Base-by-base conservation (phyloP, 805 yeast species). In the Martiniozyma abietophila region DNA sequence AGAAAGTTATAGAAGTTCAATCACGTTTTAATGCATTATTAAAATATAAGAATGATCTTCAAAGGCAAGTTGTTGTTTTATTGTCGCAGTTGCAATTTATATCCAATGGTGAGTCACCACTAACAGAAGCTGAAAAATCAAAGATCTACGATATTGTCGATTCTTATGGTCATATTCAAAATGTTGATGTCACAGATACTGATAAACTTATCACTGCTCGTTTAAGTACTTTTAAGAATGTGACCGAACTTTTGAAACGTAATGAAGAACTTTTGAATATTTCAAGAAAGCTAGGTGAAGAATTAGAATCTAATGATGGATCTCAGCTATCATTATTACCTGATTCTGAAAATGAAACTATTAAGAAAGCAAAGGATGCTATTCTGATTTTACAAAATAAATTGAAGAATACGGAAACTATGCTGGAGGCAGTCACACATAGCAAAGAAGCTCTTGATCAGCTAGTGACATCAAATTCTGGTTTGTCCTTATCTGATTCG, bases 31-130 rank as follows among this genome's bases (percentile, higher is more conserved):
- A 52, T 11, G 59, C 70, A 5, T 53, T 80, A 42, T 65, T 68
- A 29, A 71, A 68, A 37, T 75, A 79, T 43, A 70, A 79, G 27
- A 59, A 67, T 19, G 96, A 89, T 49, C 60, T 89, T 25, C 82
- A 94, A 6, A 74, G 76, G 27, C 97, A 89, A 53, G 69, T 92
- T n/a, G 84, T 82, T 45, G 69, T 67, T 31, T 64, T 86, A 24
- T 63, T 89, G 25, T 69, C 80, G 11, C 84, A 81, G 49, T 64
- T 82, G 2, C 65, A 74, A 19, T 60, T 80, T 2, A 66, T 74
- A 29, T 71, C 67, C 9, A 67, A 65, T 32, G 61, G 71, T n/a
- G 72, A 72, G 24, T 63, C 61, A 25, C 82, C 89, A 7, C 58
- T 89, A 24, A 69, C 80, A 5, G 54, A 64, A 0, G 71, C 71